A percentile compares a stretch with the other conserved stretches of the same genome.
These are phyloP conservation scores for Globisporangium acanthophoron DNA, from an alignment of 352 stramenopile genomes.

Conservation along the genomic window DNA sequence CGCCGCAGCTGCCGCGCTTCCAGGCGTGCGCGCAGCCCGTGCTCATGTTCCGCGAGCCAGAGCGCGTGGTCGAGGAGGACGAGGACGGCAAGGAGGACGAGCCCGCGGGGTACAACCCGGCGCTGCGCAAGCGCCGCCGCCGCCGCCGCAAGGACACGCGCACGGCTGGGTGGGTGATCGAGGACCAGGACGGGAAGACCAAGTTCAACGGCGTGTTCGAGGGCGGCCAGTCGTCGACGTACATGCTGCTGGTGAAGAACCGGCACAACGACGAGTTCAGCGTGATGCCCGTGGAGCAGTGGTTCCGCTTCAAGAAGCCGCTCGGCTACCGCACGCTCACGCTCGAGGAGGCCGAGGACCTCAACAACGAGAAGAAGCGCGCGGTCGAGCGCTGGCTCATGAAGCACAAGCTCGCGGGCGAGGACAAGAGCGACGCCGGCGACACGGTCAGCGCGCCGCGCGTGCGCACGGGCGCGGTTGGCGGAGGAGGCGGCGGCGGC, in stretches of 20 bases:
- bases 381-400: constrained; percentile 85
- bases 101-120: constrained; percentile 61
- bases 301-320: constrained; percentile 89
- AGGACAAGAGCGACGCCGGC: constrained; percentile 52
- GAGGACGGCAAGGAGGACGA: constrained; percentile 81
- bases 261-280: constrained; percentile 86
- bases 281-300: constrained; percentile 83
- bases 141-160: constrained; percentile 72
- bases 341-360: constrained; percentile 78
- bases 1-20: constrained; percentile 60
- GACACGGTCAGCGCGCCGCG: constrained; percentile 61
- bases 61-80: constrained; percentile 66
- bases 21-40: constrained; percentile 60
- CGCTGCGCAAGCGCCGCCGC: constrained; percentile 66
- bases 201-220: constrained; percentile 82
- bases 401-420: constrained; percentile 80
- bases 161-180: constrained; percentile 79
- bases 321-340: constrained; percentile 80
- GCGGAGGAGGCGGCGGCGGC: constrained; percentile 10
- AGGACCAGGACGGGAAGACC: constrained; percentile 77
- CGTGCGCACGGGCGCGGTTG: constrained; percentile 63
- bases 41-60: constrained; percentile 85
- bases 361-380: constrained; percentile 89
- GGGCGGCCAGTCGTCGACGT: constrained; percentile 77
- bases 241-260: constrained; percentile 85